Base-by-base conservation (phyloP, 768 basidiomycete genomes). In the Dioszegia crocea region DNA sequence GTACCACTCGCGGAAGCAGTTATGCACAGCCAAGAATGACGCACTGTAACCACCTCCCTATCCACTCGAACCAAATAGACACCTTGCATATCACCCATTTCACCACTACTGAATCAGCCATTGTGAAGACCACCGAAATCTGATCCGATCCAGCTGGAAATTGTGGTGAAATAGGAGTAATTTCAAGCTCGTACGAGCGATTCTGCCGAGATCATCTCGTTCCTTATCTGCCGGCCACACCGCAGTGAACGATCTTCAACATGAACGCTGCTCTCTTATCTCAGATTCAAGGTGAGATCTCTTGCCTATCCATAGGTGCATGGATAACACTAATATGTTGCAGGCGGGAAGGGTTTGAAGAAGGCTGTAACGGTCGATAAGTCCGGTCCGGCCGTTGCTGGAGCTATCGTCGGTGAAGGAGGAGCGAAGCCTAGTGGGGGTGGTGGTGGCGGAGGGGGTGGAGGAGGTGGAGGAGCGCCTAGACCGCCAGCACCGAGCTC, bases 341-440 rank as follows among this genome's bases (percentile, higher is more conserved):
- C 52, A 77, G 82, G 86, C 0, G 91, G 91, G 27, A 91, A 83
- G 78, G 83, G 58, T 58, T 81, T 96, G 55, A 91, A 86, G 80
- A 94, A 92, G 76, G 79, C 88, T 3, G 82, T 83, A 56, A 94
- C 89, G 2, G 83, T 86, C 80, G 91, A 94, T 59, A 69, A 79
- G 56, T 74, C 74, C 19, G 59, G 27, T 41, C 74, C 74, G 10
- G 41, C 60, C 12, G 63, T 71, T 11, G 62, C 52, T 11, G 75
- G 75, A 4, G 43, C 46, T 2, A 51, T 40, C 17, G 53, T 56
- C 19, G 63, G 63, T 17, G 60, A 61, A 17, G 66, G 71, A 8
- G 80, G 78, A 79, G 81, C 81, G 23, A 57, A 67, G 56, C 66
- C 59, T 45, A 65, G 60, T 57, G 66, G 69, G 9, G 69, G 67